Base-by-base conservation (phyloP, 352 stramenopile species). In the Pythium phragmiticola region DNA sequence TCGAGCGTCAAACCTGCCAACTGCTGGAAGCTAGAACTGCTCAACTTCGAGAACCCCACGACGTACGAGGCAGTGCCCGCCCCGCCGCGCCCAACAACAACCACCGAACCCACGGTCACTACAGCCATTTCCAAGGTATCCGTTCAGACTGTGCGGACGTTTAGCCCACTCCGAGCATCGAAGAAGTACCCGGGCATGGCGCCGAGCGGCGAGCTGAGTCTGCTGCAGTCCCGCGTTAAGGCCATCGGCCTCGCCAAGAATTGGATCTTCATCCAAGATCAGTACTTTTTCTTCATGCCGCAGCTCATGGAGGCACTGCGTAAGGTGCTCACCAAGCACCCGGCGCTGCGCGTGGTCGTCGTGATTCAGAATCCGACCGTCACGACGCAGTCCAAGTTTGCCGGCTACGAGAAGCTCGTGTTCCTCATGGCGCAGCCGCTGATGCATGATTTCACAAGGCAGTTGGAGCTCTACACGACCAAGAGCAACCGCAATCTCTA, bases 341-440 rank as follows among this genome's bases (percentile, higher is more conserved):
- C 54, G 98, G 97, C 74, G 97, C 95, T 71, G 98, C 97, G 65
- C 86, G 95, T 52, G 85, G 92, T 71, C 28, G 65, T 71, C 8
- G 65, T 71, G 51, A 53, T 64, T 17, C 65, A 71, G 36, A 96
- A 83, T 54, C 87, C 91, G 66, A 88, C 79, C 42, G 83, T 69
- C 37, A 81, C 89, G 68, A 76, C 76, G 48, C 21, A 33, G 11
- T 54, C 14, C 19, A 33, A 28, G 48, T 17, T 28, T 41, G 54
- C 60, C 9, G 65, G 65, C 3, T 71, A 71, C 53, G 65, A 68
- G 23, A 80, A 80, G 51, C 65, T 73, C 17, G 56, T 74, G 21
- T 78, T 77, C 49, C 63, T 79, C 21, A 71, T 71, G 65, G 33
- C 66, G 11, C 41, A 46, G 19, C 58, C 65, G 8, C 57, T 82